phyloP scores from a whole-genome alignment of 768 basidiomycete genomes.

The Gautieria morchelliformis region DNA sequence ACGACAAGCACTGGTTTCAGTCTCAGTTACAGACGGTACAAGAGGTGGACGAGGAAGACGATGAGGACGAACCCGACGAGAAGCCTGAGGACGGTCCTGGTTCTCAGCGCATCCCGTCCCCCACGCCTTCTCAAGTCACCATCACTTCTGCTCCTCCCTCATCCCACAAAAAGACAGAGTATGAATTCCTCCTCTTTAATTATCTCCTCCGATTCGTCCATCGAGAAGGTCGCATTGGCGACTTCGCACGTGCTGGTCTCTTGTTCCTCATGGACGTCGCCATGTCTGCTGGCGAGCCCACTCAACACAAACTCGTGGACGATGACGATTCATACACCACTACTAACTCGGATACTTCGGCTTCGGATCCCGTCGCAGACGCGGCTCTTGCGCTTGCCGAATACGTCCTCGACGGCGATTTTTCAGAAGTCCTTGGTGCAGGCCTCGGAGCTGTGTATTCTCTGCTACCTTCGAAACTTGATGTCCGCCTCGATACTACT shows the following conservation, averaged over 20 bases:
- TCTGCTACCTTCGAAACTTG: slow-evolving; percentile 78
- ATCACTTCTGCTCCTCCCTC: slow-evolving; percentile 39
- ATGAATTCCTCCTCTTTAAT: slow-evolving; percentile 93
- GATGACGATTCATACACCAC: slow-evolving; percentile 13
- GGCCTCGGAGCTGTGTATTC: slow-evolving; percentile 92
- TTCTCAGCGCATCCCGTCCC: slow-evolving; percentile 35
- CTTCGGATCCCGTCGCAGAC: slow-evolving; percentile 64
- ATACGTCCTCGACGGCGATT: slow-evolving; percentile 94
- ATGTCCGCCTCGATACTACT: slow-evolving; percentile 38
- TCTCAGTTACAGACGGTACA: slow-evolving; percentile 68
- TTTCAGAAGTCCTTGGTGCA: slow-evolving; percentile 93
- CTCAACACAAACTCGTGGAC: slow-evolving; percentile 28
- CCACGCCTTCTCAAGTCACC: slow-evolving; percentile 51
- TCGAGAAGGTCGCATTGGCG: slow-evolving; percentile 87
- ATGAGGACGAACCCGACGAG: slow-evolving; percentile 21
- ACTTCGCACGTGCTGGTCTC: slow-evolving; percentile 85
- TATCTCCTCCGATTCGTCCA: slow-evolving; percentile 93
- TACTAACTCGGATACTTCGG: slow-evolving; percentile 15
- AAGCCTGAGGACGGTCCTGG: slow-evolving; percentile 16
- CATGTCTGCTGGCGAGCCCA: slow-evolving; percentile 66
- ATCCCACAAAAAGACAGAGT: slow-evolving; percentile 64
- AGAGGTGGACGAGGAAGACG: slow-evolving; percentile 56
- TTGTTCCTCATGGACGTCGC: slow-evolving; percentile 95
- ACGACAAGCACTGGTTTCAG: slow-evolving; percentile 83
- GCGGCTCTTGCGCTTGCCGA: slow-evolving; percentile 83